These are phyloP conservation scores for Rhynchosporium agropyri DNA, from an alignment of 2,329 filamentous ascomycete genomes.

Conservation along the genomic window DNA sequence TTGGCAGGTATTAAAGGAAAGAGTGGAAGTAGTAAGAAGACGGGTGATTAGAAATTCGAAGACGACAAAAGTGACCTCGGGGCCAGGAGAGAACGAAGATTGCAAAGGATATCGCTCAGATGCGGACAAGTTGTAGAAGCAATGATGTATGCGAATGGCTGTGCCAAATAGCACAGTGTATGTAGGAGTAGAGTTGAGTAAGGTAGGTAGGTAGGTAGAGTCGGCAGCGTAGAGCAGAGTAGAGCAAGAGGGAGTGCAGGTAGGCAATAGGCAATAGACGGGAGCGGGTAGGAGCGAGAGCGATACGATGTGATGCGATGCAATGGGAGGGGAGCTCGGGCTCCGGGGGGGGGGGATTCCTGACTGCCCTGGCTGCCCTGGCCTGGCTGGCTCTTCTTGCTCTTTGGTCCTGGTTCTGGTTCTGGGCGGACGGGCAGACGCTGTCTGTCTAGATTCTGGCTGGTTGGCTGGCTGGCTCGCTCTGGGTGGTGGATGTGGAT, in stretches of 20 bases:
- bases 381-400: no score
- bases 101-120: constrained; percentile 1
- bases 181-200: no score
- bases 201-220: no score
- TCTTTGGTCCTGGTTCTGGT: no score
- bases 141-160: not conserved
- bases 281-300: constrained; percentile 16
- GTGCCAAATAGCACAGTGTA: not conserved
- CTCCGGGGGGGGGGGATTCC: no score
- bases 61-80: not conserved
- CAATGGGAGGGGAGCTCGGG: no score
- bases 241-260: not conserved
- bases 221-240: not conserved
- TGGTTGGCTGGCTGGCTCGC: constrained; percentile 2
- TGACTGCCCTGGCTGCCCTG: not conserved
- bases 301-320: no score
- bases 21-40: constrained; percentile 4
- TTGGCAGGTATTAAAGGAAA: constrained; percentile 13
- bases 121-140: constrained; percentile 11
- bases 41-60: constrained; percentile 10
- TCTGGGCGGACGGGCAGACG: no score
- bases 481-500: not conserved
- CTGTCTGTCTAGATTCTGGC: constrained; percentile 19
- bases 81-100: constrained; percentile 3
- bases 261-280: constrained; percentile 4